Base-by-base conservation (phyloP, 257 asterid genomes). In the Pogostemon cablin region DNA sequence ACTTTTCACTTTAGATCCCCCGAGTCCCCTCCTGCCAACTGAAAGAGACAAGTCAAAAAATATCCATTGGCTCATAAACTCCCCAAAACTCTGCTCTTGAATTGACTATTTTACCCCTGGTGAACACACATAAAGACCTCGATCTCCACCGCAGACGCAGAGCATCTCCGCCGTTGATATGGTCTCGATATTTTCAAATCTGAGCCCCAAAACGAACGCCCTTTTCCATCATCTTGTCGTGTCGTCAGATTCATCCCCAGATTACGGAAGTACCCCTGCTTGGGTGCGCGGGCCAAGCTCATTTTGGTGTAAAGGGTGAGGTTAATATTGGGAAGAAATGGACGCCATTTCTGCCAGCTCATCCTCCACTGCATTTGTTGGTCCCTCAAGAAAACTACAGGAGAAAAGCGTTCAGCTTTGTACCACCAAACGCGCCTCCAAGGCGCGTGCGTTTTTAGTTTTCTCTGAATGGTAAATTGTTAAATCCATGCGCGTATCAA, bases 231-330 rank as follows among this genome's bases (percentile, higher is more conserved):
- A 68, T 58, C 44, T 69, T 25, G 32, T 25, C 72, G 72, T 73
- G 78, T 63, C 69, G 76, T 74, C 82, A 74, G 74, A 54, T 71
- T 74, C 78, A 78, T 37, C 47, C 4, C 4, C 3, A 8, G 61
- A 53, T 7, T n/a, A 34, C 71, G 2, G 9, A 25, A 25, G 0
- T 72, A 5, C n/a, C 77, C 71, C 44, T 25, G 10, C 20, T 4
- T 6, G 3, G 15, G n/a, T 10, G 35, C 7, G 40, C 37, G 62
- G 41, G 35, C 12, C 50, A 10, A 11, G 3, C 25, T 59, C 47
- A 43, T 58, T 15, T 8, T 10, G 39, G 9, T 3, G n/a, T 5
- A 6, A 4, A 32, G 5, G 37, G 61, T 2, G 61, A 55, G 69
- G 68, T 60, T 61, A 70, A 35, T 46, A 46, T 15, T 9, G 75